Conservation (phyloP, 192 early-diverging fungal genomes). For the Coemansia asiatica region DNA sequence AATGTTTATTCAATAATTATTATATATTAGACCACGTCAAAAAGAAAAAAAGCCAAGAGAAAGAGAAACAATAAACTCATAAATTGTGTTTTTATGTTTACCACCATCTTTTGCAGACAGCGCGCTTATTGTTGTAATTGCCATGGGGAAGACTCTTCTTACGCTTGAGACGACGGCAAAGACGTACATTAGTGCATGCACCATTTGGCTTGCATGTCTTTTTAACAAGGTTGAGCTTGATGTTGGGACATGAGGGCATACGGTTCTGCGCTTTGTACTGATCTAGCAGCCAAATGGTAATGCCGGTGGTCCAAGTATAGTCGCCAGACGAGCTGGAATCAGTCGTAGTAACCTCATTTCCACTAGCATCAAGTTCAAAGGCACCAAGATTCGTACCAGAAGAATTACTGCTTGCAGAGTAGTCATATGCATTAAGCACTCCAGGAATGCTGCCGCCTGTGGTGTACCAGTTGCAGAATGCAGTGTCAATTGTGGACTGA, state of each 20-base stretch:
- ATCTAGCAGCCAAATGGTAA: constrained; percentile 37
- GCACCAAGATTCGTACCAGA: constrained; percentile 30
- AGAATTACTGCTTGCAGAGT: not conserved
- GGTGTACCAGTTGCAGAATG: constrained; percentile 69
- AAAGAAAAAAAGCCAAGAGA: not conserved
- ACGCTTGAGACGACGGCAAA: not conserved
- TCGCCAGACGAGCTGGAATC: constrained; percentile 13
- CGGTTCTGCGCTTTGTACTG: constrained; percentile 24
- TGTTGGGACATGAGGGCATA: constrained; percentile 42
- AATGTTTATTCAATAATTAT: too few relatives aligned
- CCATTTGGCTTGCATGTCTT: not conserved
- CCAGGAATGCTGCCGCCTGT: constrained; percentile 62
- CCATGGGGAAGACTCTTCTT: not conserved
- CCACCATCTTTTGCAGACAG: not conserved
- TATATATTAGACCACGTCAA: not conserved
- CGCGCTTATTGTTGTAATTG: not conserved
- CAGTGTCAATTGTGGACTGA: constrained; percentile 57
- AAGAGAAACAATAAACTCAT: not conserved
- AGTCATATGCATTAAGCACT: constrained; percentile 35
- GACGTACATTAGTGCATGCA: not conserved
- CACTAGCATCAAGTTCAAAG: constrained; percentile 19
- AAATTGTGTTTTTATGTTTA: not conserved
- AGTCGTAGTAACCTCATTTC: constrained; percentile 26
- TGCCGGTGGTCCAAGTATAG: constrained; percentile 48
- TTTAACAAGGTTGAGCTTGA: constrained; percentile 37